These are phyloP conservation scores for Wallacemonas sp. DNA, from an alignment of 208 protist genomes.

Conservation along the genomic window DNA sequence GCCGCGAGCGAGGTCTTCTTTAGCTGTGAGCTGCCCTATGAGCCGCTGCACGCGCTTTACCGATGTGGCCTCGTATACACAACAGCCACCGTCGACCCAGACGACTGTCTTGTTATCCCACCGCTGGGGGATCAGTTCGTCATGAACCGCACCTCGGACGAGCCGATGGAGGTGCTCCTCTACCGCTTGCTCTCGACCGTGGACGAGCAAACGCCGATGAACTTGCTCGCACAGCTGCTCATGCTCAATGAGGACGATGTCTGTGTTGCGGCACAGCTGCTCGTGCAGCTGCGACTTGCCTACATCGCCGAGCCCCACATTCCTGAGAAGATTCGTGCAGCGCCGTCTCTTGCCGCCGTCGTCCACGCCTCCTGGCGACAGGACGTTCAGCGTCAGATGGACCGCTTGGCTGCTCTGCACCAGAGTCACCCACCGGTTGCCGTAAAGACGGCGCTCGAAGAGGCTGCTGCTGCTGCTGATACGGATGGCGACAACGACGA, in stretches of 20 bases:
- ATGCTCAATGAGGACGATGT: slow-evolving; percentile 90
- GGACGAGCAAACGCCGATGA: slow-evolving; percentile 93
- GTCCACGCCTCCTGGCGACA: slow-evolving; percentile 66
- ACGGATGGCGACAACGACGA: neutral
- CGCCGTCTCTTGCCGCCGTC: slow-evolving; percentile 15
- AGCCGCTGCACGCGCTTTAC: slow-evolving; percentile 65
- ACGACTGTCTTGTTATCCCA: slow-evolving; percentile 91
- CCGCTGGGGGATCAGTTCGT: slow-evolving; percentile 95
- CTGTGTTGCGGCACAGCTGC: slow-evolving; percentile 89
- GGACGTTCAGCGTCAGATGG: slow-evolving; percentile 15
- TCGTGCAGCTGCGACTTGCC: slow-evolving; percentile 90
- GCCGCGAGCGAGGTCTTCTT: slow-evolving; percentile 32
- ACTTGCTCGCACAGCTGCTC: slow-evolving; percentile 90
- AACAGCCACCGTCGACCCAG: slow-evolving; percentile 80
- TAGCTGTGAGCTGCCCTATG: slow-evolving; percentile 57
- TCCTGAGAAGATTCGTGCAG: slow-evolving; percentile 26
- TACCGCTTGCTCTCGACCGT: slow-evolving; percentile 96
- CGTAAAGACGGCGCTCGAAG: neutral
- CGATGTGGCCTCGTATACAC: slow-evolving; percentile 89
- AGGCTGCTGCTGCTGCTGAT: neutral
- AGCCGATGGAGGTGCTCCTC: slow-evolving; percentile 95
- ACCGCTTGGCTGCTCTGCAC: neutral
- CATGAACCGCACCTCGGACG: slow-evolving; percentile 96
- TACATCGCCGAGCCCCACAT: slow-evolving; percentile 55
- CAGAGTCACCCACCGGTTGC: neutral